Evolutionary conservation across 768 basidiomycete genomes (phyloP), one percentile per base, ranked within the genome.

Genomic region (Lactifluus volemus): DNA sequence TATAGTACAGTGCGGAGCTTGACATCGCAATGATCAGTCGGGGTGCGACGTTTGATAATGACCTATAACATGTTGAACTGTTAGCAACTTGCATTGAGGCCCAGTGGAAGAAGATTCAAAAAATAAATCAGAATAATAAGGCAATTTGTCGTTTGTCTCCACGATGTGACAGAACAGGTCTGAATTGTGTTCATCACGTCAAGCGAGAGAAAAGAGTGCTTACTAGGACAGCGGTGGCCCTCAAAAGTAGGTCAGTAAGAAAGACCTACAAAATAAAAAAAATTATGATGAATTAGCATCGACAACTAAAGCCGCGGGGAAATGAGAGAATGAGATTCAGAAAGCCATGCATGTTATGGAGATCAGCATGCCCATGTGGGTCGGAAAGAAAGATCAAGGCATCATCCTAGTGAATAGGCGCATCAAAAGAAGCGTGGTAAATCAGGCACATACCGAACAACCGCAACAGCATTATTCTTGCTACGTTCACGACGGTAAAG

Each of bases 161-260:
- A 82, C 72, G 76, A 25, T 73, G 70, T 67, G 69, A 79, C 82
- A 81, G 83, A 83, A 84, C 82, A 84, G 83, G 83, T 85, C 83
- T 84, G 82, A 83, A 74, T 63, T 63, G 61, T 72, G 73, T 74
- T 80, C 81, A 82, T 82, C 80, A 68, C 56, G 32, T 70, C 60
- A 63, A 64, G 68, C 52, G 62, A 64, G 55, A 65, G 60, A 53
- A 61, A 58, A 42, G 47, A 47, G 29, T 34, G 52, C 64, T 60
- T 48, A 67, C 65, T 32, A 47, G 36, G 48, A 58, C 15, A 48
- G 36, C 14, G 6, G 36, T 19, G 19, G 38, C 14, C 36, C 21
- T 17, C 21, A 32, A 36, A 32, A 39, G n/a, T n/a, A 21, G 29
- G 17, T 29, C 7, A 25, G 17, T 34, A 4, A 8, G 25, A 41